Evolutionary conservation across 176 grass and related monocot species (phyloP).

Genomic region (Juncus effusus): DNA sequence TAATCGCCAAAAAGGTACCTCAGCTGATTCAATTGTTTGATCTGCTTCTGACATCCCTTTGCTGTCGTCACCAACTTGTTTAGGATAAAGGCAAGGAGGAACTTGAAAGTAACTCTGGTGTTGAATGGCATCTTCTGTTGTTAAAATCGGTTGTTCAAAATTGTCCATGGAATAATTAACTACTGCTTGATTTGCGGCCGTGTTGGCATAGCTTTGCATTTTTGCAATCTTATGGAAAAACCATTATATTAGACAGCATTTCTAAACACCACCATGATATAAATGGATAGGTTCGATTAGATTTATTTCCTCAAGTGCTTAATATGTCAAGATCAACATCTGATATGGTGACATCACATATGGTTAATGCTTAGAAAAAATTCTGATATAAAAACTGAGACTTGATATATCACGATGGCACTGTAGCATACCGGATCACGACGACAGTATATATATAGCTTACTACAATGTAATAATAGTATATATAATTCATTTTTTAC

Average conservation of each 20-base stretch:
- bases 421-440: no score
- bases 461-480: no score
- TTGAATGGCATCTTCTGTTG: constrained; percentile 57
- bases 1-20: constrained; percentile 39
- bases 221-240: constrained; percentile 52
- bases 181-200: constrained; percentile 60
- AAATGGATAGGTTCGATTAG: not conserved
- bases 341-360: not conserved
- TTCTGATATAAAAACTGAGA: no score
- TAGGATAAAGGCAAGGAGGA: constrained; percentile 31
- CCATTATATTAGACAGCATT: not conserved
- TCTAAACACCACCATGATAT: not conserved
- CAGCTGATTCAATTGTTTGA: constrained; percentile 45
- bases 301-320: no score
- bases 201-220: constrained; percentile 61
- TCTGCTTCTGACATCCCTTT: constrained; percentile 68
- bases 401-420: no score
- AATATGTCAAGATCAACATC: no score
- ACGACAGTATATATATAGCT: no score
- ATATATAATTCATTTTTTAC: not conserved
- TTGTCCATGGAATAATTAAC: constrained; percentile 47
- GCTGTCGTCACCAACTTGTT: constrained; percentile 60
- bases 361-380: no score
- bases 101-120: constrained; percentile 45
- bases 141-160: constrained; percentile 56